These are phyloP conservation scores for Coix lacrymajobi DNA, from an alignment of 176 grass and related monocot species.

Conservation along the genomic window DNA sequence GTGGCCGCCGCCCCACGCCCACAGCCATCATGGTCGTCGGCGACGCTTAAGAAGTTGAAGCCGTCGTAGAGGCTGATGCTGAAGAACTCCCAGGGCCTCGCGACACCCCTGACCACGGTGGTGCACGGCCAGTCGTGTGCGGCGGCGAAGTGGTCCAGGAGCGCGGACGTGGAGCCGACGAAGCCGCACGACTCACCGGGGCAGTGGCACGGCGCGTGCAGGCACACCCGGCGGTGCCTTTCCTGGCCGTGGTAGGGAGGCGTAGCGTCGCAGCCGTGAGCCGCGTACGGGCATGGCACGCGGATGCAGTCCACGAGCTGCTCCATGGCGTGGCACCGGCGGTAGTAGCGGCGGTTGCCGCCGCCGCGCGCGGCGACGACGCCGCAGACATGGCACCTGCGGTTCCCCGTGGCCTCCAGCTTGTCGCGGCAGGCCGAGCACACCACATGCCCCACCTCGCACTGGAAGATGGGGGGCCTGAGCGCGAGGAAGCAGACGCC, in stretches of 20 bases:
- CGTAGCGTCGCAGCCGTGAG: not conserved
- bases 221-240: not conserved
- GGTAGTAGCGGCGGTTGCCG: too few relatives aligned
- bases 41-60: not conserved
- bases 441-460: not conserved
- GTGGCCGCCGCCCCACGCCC: too few relatives aligned
- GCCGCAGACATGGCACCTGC: constrained; percentile 2
- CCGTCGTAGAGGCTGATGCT: not conserved
- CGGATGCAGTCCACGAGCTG: not conserved
- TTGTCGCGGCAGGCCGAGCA: not conserved
- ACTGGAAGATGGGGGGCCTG: not conserved
- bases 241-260: not conserved
- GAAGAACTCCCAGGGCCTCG: not conserved
- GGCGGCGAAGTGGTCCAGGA: not conserved
- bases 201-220: not conserved
- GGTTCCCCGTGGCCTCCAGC: not conserved
- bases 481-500: not conserved
- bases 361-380: not conserved
- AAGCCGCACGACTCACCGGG: not conserved
- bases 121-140: not conserved
- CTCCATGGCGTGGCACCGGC: not conserved
- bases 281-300: not conserved
- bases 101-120: not conserved
- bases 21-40: too few relatives aligned
- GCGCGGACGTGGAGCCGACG: not conserved